phyloP scores from a whole-genome alignment of 164 flowering plant species.

The Kingdonia uniflora region DNA sequence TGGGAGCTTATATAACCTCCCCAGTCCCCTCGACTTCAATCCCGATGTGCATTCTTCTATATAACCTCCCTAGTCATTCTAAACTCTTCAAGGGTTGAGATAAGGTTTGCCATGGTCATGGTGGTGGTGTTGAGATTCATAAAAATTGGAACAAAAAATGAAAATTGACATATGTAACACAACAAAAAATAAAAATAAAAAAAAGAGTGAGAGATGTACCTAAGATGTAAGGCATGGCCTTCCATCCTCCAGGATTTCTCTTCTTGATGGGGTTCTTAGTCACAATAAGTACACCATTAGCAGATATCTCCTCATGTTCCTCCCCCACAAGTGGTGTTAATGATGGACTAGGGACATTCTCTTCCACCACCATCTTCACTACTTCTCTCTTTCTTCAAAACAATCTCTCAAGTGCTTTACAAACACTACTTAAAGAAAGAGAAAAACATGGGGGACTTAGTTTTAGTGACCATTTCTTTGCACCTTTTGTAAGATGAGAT shows the following conservation, averaged over 20 bases:
- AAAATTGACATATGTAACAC: background rate
- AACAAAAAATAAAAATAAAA: too few species aligned
- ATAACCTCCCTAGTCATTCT: background rate
- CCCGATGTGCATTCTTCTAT: background rate
- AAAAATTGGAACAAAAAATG: too few species aligned
- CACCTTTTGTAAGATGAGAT: too few species aligned
- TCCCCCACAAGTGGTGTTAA: background rate
- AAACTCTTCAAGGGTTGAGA: background rate
- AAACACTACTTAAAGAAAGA: too few species aligned
- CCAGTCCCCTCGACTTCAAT: too few species aligned
- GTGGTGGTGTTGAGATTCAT: too few species aligned
- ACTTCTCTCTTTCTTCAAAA: background rate
- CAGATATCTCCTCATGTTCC: background rate
- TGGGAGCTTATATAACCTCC: too few species aligned
- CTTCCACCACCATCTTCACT: background rate
- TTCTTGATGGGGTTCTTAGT: background rate
- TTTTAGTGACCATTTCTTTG: too few species aligned
- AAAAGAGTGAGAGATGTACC: background rate
- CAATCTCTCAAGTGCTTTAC: background rate
- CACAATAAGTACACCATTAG: too few species aligned
- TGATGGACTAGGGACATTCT: background rate
- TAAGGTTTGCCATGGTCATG: background rate
- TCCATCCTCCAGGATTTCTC: slow-evolving; percentile 1
- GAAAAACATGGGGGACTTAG: too few species aligned
- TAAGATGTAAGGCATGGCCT: slow-evolving; percentile 4